These are phyloP conservation scores for Magnolia kwangsiensis DNA, from an alignment of 164 flowering plant species.

Conservation along the genomic window DNA sequence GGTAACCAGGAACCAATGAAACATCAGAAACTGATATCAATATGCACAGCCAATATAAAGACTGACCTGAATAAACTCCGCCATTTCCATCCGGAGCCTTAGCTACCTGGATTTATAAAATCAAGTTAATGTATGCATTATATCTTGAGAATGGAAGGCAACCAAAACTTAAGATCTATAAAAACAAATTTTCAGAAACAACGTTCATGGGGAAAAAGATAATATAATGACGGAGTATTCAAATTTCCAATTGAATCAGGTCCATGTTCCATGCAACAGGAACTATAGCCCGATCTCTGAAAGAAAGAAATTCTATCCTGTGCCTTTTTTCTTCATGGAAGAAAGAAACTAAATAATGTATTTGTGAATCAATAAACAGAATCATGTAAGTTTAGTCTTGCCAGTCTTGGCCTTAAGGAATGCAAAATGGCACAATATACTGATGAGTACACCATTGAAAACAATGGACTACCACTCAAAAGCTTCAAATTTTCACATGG, in stretches of 20 bases:
- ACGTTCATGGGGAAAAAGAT: background rate
- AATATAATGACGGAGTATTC: background rate
- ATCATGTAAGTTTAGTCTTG: too few relatives aligned
- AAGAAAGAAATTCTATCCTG: background rate
- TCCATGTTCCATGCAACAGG: background rate
- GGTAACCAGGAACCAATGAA: background rate
- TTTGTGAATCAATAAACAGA: too few relatives aligned
- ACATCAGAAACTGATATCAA: background rate
- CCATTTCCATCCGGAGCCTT: constrained; percentile 99
- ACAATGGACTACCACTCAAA: too few relatives aligned
- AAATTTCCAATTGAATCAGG: background rate
- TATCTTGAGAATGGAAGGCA: background rate
- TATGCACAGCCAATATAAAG: background rate
- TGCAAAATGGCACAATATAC: too few relatives aligned
- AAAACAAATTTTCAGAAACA: background rate
- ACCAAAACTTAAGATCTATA: background rate
- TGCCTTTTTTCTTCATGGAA: background rate
- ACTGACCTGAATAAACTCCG: constrained; percentile 87
- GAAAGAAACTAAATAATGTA: background rate
- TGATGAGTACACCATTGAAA: too few relatives aligned
- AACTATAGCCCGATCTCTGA: background rate
- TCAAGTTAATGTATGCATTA: background rate
- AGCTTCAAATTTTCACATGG: too few relatives aligned
- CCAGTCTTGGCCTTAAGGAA: too few relatives aligned
- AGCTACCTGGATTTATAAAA: constrained; percentile 66